Base-by-base conservation (phyloP, 371 early-diverging fungal genomes). In the Mortierella sp. region DNA sequence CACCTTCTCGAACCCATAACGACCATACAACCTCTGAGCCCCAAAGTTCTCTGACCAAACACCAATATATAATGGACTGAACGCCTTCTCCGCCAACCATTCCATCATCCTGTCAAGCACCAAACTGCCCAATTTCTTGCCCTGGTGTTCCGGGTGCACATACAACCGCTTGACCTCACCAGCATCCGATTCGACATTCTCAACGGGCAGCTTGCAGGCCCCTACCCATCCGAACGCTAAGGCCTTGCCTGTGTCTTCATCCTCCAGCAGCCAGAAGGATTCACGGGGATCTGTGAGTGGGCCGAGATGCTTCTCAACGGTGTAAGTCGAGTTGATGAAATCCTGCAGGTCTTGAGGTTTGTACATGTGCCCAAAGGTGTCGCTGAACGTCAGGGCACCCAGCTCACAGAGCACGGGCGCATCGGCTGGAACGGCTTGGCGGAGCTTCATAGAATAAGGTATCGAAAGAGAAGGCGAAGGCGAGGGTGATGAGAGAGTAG, bases 11-110 rank as follows among this genome's bases (percentile, higher is more conserved):
- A 79, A 79, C 22, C 79, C 79, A 64, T 74, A 64, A 7, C 74
- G 71, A 26, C 9, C 40, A 64, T 79, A 79, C 29, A 79, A 45
- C 52, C 80, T 76, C 10, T 79, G 80, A 6, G 76, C 80, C 16
- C 80, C 80, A 75, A 66, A 47, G 73, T 79, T 79, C 73, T 69
- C 76, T 22, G 80, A 79, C 80, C 80, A 79, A 39, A 79, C 80
- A 24, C 80, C 80, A 52, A 79, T 43, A 68, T 79, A 79, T 19
- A 79, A 37, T 10, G 76, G 76, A 29, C 44, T 43, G 19, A 47
- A 79, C 37, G 44, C 69, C 43, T 66, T n/a, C 1, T 71, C 69
- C 3, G 24, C 73, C 4, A 79, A 61, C 80, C 80, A 79, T 48
- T 45, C 69, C 19, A 79, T 9, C 80, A 79, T 79, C 31, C 39